Evolutionary conservation across 1,284 basidiomycete species (phyloP), one percentile per base, ranked within the genome.

Genomic region (Rhodotorula sp.): DNA sequence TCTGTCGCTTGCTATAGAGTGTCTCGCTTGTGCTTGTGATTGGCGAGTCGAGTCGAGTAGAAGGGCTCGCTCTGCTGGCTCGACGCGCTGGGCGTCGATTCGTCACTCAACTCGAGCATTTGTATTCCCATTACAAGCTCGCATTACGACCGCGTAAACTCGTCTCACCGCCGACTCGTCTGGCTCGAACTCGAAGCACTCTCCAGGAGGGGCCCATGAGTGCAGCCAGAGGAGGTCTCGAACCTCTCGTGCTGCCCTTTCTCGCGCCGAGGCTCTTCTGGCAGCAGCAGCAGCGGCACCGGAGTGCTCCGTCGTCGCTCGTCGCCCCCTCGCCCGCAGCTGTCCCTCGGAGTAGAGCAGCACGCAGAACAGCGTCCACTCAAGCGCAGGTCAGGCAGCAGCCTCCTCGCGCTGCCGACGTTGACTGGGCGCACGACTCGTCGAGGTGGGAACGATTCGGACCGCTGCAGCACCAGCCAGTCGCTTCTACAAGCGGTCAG

Each of bases 401-500:
- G 5, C 34, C 34, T 34, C 34, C 34, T 34, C 34, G 34, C 34
- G 34, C 34, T 34, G 34, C 34, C 23, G 58, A 6, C 38, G 43
- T 12, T 0, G 21, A 15, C 1, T 12, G 54, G 21, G n/a, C 50
- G n/a, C 21, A 31, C 12, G 15, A 23, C 15, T 6, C 26, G 19
- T 49, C 21, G 21, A 16, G 31, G 21, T 52, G 60, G 60, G 23
- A 62, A 14, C 15, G 5, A 15, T 3, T 5, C 38, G 8, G 18
- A 10, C 45, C 23, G 16, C 31, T 14, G 4, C n/a, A 49, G 3
- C 28, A 28, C 3, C 34, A 23, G 21, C 28, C 66, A 3, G 45
- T 68, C 23, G 70, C 66, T 3, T 71, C 70, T 21, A 71, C 70
- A 0, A 68, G 70, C n/a, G 70, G 70, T 70, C 8, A 18, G 62